Evolutionary conservation across 139 green algal genomes (phyloP).

Genomic region (Chlamydomonas incerta): DNA sequence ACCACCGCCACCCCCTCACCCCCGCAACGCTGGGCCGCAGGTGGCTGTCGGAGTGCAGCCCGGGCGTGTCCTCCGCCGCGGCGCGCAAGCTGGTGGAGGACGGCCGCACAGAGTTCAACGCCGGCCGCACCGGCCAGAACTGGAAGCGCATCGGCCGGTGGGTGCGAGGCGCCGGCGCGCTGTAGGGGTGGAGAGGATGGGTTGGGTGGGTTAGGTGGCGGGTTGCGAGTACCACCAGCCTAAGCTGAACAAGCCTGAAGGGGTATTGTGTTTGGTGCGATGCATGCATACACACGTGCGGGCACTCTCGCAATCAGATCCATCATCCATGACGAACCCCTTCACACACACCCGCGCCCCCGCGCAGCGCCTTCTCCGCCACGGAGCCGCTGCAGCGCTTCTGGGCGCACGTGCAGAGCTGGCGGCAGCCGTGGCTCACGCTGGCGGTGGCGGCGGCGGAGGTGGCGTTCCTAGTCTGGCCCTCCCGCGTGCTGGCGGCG

Average conservation of each 20-base stretch:
- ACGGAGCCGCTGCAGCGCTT: conserved; percentile 13
- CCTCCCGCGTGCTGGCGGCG: conserved; percentile 3
- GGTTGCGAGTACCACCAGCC: no score
- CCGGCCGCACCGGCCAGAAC: conserved; percentile 16
- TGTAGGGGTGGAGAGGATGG: no score
- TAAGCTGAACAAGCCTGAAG: no score
- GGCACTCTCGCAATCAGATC: no score
- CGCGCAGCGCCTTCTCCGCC: conserved; percentile 14
- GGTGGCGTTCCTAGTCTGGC: conserved; percentile 29
- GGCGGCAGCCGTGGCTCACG: not conserved
- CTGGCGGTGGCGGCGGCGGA: conserved; percentile 19
- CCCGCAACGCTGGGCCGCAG: not conserved
- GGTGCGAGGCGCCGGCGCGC: not conserved
- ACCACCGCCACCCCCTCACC: not conserved
- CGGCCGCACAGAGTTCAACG: conserved; percentile 33
- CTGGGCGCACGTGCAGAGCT: conserved; percentile 32
- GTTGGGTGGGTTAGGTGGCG: no score
- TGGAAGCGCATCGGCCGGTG: conserved; percentile 29
- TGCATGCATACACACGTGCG: no score
- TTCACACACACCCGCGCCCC: not conserved
- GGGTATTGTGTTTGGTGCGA: no score
- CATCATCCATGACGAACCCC: no score
- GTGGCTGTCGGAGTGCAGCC: conserved; percentile 29
- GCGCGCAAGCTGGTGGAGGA: conserved; percentile 31
- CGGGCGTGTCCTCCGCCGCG: not conserved